Evolutionary conservation across 768 basidiomycete species (phyloP), one percentile per base, ranked within the genome.

Genomic region (Trametes punicea): DNA sequence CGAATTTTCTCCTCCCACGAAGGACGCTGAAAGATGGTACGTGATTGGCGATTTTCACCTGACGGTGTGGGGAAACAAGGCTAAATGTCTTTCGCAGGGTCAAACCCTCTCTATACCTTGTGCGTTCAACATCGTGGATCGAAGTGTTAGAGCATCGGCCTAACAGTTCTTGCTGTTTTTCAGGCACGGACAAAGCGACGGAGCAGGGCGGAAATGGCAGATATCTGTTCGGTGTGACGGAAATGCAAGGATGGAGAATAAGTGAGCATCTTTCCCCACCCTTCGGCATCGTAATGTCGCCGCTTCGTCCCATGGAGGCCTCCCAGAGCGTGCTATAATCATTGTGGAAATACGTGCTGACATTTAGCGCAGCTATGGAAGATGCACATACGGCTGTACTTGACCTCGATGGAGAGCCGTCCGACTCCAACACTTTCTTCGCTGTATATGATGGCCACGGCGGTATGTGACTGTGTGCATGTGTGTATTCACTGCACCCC

Each of bases 221-320:
- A 55, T 85, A 81, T 71, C 65, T 78, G 42, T 98, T 85, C 71
- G 88, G 82, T 6, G 80, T 97, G 39, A 87, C 90, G 42, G 95
- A 98, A 74, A 98, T 98, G 96, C 97, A 99, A 73, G 97, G 97
- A 65, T 99, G 97, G 97, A 81, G 97, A 73, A 88, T 98, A 74
- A 84, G 96, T 99, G 67, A 74, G 96, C 87, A 30, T 15, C 48
- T 54, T 46, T 44, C 39, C 21, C 21, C n/a, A 25, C 21, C 26
- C 40, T 42, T 26, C n/a, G 31, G 8, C 18, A 2, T 13, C 16
- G 29, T 25, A 16, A 6, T 5, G 26, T 39, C 27, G 10, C 6
- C 16, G 13, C 31, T 36, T 36, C n/a, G 34, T 36, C 34, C 34
- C 34, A 36, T 36, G 34, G n/a, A 36, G 34, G 34, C 34, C 5